phyloP scores from a whole-genome alignment of 352 stramenopile species.

The Phytophthora idaei region DNA sequence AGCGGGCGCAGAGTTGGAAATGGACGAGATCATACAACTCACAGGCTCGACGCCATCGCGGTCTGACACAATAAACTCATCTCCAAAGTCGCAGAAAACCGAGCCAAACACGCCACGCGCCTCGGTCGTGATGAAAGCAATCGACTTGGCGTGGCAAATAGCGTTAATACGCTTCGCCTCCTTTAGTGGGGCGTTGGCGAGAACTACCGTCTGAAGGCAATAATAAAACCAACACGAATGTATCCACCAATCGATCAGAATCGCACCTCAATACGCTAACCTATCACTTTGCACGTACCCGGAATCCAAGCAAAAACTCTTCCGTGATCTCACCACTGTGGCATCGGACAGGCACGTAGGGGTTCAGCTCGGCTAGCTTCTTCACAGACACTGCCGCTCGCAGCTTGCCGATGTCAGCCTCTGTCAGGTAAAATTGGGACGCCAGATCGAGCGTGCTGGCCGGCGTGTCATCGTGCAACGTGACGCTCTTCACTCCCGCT shows the following conservation, averaged over 20 bases:
- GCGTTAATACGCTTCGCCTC: constrained; percentile 80
- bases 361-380: constrained; percentile 97
- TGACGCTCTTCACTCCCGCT: constrained; percentile 95
- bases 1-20: constrained; percentile 82
- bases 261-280: not conserved
- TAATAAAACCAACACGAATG: not conserved
- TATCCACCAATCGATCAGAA: constrained; percentile 6
- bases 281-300: constrained; percentile 46
- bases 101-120: constrained; percentile 94
- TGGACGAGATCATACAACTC: constrained; percentile 93
- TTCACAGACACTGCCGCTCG: constrained; percentile 86
- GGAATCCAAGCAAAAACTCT: constrained; percentile 70
- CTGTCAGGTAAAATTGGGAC: constrained; percentile 96
- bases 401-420: constrained; percentile 85
- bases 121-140: constrained; percentile 94
- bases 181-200: constrained; percentile 80
- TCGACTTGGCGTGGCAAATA: constrained; percentile 83
- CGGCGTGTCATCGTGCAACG: constrained; percentile 92
- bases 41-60: constrained; percentile 93
- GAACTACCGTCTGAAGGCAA: constrained; percentile 70
- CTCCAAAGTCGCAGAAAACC: constrained; percentile 98
- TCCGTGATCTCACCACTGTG: constrained; percentile 76
- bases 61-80: constrained; percentile 94
- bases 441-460: constrained; percentile 90
- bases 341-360: constrained; percentile 91